Evolutionary conservation across 2,329 filamentous ascomycete species (phyloP).

Genomic region (Chaetomium olivaceum): DNA sequence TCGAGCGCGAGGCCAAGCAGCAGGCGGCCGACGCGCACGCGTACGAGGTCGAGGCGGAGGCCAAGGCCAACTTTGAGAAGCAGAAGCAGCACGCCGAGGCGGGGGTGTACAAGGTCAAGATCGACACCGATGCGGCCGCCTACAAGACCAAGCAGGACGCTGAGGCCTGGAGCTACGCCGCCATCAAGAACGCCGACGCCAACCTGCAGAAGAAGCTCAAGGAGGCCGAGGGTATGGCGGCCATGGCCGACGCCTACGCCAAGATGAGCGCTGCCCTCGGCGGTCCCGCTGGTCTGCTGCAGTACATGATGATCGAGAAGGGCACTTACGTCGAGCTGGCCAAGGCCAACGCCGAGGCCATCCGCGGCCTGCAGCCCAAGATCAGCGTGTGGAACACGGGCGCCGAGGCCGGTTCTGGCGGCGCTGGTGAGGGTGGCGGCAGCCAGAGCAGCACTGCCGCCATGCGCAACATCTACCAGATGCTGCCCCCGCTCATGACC

Average conservation of each 20-base stretch:
- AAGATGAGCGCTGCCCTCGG: slow-evolving; percentile 72
- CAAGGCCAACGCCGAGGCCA: slow-evolving; percentile 72
- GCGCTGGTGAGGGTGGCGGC: slow-evolving; percentile 39
- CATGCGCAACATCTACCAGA: slow-evolving; percentile 82
- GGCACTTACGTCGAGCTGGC: slow-evolving; percentile 77
- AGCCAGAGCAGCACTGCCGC: slow-evolving; percentile 55
- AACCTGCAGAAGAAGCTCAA: slow-evolving; percentile 58
- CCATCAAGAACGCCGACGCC: slow-evolving; percentile 54
- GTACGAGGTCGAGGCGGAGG: slow-evolving; percentile 65
- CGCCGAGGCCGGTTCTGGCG: slow-evolving; percentile 45
- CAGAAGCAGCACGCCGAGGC: slow-evolving; percentile 56
- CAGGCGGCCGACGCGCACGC: slow-evolving; percentile 66
- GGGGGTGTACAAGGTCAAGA: slow-evolving; percentile 49
- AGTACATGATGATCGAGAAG: slow-evolving; percentile 86
- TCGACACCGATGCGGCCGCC: slow-evolving; percentile 60
- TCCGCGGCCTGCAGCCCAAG: slow-evolving; percentile 80
- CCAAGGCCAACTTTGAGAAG: slow-evolving; percentile 55
- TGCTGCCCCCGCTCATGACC: slow-evolving; percentile 75
- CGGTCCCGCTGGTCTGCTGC: slow-evolving; percentile 73
- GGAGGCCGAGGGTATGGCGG: slow-evolving; percentile 73
- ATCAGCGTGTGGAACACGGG: slow-evolving; percentile 90
- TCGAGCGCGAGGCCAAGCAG: slow-evolving; percentile 66
- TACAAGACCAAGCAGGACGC: slow-evolving; percentile 62
- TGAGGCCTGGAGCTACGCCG: slow-evolving; percentile 51
- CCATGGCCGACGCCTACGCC: slow-evolving; percentile 79